A percentile compares a stretch with the other conserved stretches of the same genome.
Evolutionary conservation across 495 filamentous ascomycete genomes (phyloP).

Genomic region (Ramalina intermedia): DNA sequence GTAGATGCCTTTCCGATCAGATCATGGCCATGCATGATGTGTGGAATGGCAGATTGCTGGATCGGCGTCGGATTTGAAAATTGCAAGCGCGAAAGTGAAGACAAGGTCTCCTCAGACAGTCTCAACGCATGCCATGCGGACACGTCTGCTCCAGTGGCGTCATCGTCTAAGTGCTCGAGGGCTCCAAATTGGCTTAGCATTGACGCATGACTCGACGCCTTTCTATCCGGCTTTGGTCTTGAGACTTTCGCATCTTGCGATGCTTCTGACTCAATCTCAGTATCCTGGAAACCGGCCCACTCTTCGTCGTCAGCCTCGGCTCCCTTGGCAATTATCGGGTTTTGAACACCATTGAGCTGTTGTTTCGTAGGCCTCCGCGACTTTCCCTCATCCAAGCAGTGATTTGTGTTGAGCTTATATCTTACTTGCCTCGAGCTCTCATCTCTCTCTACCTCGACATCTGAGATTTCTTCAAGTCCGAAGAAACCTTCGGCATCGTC

Average conservation of each 20-base stretch:
- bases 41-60: slow-evolving; percentile 61
- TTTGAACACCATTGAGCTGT: not conserved
- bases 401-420: slow-evolving; percentile 4
- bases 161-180: slow-evolving; percentile 28
- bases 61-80: slow-evolving; percentile 73
- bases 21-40: slow-evolving; percentile 59
- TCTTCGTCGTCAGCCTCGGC: slow-evolving; percentile 30
- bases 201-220: slow-evolving; percentile 14
- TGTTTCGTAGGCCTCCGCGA: not conserved
- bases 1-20: slow-evolving; percentile 71
- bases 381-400: not conserved
- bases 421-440: slow-evolving; percentile 35
- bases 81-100: slow-evolving; percentile 59
- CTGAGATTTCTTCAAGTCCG: slow-evolving; percentile 84
- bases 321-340: not conserved
- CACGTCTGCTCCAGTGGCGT: slow-evolving; percentile 24
- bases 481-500: slow-evolving; percentile 92
- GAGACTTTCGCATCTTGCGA: not conserved
- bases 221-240: not conserved
- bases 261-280: slow-evolving; percentile 15
- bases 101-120: slow-evolving; percentile 52
- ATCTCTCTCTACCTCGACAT: slow-evolving; percentile 62
- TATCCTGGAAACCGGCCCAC: slow-evolving; percentile 41
- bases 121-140: slow-evolving; percentile 63
- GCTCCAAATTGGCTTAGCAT: slow-evolving; percentile 6